Base-by-base conservation (phyloP, 768 basidiomycete genomes). In the Amanita subjunquillea region DNA sequence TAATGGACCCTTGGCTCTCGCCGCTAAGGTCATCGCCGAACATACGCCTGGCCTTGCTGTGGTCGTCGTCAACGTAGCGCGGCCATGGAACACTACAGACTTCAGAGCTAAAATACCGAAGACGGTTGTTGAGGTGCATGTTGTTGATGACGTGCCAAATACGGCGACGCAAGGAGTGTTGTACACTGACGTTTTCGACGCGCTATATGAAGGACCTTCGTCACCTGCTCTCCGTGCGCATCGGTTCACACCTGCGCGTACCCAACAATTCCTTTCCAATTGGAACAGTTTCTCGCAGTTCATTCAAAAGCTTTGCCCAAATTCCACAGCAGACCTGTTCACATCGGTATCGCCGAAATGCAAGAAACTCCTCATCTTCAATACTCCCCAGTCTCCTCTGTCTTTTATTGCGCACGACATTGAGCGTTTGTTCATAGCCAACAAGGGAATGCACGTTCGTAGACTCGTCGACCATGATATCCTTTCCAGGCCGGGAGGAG, bases 61-160 rank as follows among this genome's bases (percentile, higher is more conserved):
- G 1, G 71, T 93, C 51, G 67, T 77, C 42, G 84, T 91, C 49
- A 84, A 87, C 56, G 82, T 90, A n/a, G 73, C 91, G 49, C 80
- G 87, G 44, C 88, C 92, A 22, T 93, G 92, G 92, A 72, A 79
- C 60, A 80, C 83, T 54, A 69, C 72, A 17, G 76, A 78, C n/a
- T 72, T 95, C 55, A 74, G 72, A 56, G 64, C 62, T 12, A 65
- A 76, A 23, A 61, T 94, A 32, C 91, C 91, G 5, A 48, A 71
- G 5, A 76, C 77, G 13, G 83, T 73, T 20, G 73, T 69, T 59
- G 68, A 66, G 23, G 69, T 94, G 6, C 76, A 89, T 59, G 85
- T 94, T 54, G 67, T 91, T 25, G 88, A 91, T 56, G 91, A 94
- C 56, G 85, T 88, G 9, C 78, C 83, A 2, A 75, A 77, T 44